A percentile compares a stretch with the other conserved stretches of the same genome.
Evolutionary conservation across 495 filamentous ascomycete species (phyloP).

Genomic region (Hypoxylon lenormandii): DNA sequence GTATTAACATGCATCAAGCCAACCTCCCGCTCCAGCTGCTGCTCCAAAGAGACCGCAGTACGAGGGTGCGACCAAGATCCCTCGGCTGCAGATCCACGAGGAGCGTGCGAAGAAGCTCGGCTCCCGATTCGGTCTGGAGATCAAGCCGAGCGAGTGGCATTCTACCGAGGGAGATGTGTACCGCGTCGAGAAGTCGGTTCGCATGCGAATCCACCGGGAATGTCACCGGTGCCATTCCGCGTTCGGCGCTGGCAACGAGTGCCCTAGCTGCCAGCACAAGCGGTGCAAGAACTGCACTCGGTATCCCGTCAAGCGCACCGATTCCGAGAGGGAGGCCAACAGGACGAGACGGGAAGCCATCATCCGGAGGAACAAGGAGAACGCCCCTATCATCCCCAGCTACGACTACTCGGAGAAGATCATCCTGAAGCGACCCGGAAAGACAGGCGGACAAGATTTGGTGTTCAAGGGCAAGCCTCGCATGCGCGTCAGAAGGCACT

Average conservation of each 20-base stretch:
- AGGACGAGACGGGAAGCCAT: constrained; percentile 58
- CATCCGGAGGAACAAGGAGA: constrained; percentile 63
- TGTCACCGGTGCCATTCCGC: constrained; percentile 81
- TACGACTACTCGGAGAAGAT: constrained; percentile 58
- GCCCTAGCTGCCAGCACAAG: constrained; percentile 77
- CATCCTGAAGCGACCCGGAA: constrained; percentile 71
- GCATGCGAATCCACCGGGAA: constrained; percentile 87
- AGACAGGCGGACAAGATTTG: constrained; percentile 75
- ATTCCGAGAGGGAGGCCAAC: constrained; percentile 63
- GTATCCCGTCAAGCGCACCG: constrained; percentile 68
- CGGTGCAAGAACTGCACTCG: constrained; percentile 84
- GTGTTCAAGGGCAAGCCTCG: constrained; percentile 70
- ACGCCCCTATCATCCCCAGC: constrained; percentile 60
- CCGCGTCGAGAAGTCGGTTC: constrained; percentile 87
- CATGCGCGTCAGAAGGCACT: constrained; percentile 79
- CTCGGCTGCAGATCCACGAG: constrained; percentile 67
- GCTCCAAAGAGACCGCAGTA: constrained; percentile 40
- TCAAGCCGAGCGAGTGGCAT: constrained; percentile 77
- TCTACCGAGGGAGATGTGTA: constrained; percentile 67
- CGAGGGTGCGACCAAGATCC: constrained; percentile 56
- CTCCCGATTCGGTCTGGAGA: constrained; percentile 77
- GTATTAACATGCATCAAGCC: constrained; percentile 30
- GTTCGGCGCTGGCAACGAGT: constrained; percentile 77
- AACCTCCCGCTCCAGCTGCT: constrained; percentile 47
- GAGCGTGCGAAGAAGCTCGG: constrained; percentile 78